Conservation (phyloP, 768 basidiomycete genomes). For the Coprinopsis marcescibilis region DNA sequence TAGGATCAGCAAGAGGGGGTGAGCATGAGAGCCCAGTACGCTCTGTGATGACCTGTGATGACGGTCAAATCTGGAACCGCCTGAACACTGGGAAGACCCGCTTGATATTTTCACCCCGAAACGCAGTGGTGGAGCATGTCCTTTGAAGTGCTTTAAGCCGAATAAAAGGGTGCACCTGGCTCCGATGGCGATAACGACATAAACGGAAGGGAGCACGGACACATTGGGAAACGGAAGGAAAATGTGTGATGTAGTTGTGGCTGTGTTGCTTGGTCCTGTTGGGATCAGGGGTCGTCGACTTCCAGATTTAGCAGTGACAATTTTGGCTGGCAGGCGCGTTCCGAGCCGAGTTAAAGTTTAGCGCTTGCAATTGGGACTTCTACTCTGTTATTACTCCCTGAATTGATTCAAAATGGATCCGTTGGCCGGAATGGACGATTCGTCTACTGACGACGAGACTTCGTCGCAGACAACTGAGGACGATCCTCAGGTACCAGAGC, state of each 20-base stretch:
- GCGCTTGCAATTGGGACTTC: conserved; percentile 5
- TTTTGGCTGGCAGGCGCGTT: too few species aligned
- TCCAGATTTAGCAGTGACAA: too few species aligned
- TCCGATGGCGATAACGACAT: too few species aligned
- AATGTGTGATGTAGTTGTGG: too few species aligned
- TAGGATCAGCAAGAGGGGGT: not conserved
- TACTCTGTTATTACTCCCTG: not conserved
- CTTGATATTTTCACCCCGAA: too few species aligned
- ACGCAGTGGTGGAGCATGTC: too few species aligned
- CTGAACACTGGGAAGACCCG: not conserved
- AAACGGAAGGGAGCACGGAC: too few species aligned
- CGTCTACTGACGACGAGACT: conserved; percentile 54
- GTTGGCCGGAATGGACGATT: conserved; percentile 43
- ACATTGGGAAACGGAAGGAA: too few species aligned
- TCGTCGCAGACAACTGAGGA: conserved; percentile 84
- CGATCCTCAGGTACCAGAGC: conserved; percentile 70
- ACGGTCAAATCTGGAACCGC: not conserved
- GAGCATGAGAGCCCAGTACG: not conserved
- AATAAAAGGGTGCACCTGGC: too few species aligned
- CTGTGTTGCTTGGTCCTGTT: not conserved
- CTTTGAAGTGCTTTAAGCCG: too few species aligned
- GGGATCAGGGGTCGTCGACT: too few species aligned
- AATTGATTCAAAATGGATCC: conserved; percentile 31
- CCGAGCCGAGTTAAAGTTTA: not conserved
- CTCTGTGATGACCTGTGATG: not conserved